phyloP scores from a whole-genome alignment of 495 filamentous ascomycete species.

The Entonaema liquescens region DNA sequence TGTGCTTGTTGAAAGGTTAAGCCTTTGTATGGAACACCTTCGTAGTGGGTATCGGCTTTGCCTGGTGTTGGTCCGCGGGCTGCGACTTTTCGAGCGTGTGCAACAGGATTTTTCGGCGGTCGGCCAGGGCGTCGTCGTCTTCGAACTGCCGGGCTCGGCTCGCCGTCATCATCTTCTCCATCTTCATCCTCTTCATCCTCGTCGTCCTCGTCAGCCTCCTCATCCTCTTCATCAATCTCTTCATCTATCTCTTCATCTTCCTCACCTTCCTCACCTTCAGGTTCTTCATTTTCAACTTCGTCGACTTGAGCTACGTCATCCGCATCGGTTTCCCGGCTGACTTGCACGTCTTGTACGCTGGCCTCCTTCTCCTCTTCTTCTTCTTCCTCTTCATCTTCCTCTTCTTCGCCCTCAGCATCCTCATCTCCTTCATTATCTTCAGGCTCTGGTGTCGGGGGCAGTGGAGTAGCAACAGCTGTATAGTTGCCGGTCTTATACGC shows the following conservation, averaged over 20 bases:
- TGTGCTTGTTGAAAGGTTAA: constrained; percentile 81
- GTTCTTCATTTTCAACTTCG: constrained; percentile 37
- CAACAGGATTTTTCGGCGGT: constrained; percentile 45
- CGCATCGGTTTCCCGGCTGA: constrained; percentile 34
- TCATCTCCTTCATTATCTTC: constrained; percentile 42
- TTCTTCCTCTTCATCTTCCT: constrained; percentile 40
- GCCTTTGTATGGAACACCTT: constrained; percentile 64
- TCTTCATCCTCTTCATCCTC: constrained; percentile 34
- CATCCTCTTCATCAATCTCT: constrained; percentile 46
- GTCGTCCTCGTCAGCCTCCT: constrained; percentile 27
- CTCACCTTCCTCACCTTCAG: constrained; percentile 37
- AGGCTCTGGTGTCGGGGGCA: constrained; percentile 57
- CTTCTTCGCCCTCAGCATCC: constrained; percentile 44
- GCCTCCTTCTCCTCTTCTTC: constrained; percentile 31
- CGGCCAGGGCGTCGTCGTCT: constrained; percentile 39
- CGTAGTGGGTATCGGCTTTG: constrained; percentile 61
- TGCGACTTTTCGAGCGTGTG: constrained; percentile 38
- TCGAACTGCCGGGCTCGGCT: constrained; percentile 46
- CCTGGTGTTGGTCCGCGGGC: constrained; percentile 36
- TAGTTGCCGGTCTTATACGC: constrained; percentile 71
- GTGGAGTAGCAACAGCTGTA: constrained; percentile 68
- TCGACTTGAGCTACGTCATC: constrained; percentile 37
- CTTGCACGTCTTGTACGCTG: constrained; percentile 23
- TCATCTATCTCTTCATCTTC: constrained; percentile 41
- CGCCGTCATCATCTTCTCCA: constrained; percentile 49